Evolutionary conservation across 192 early-diverging fungal genomes (phyloP).

Genomic region (Phlyctochytrium planicorne): DNA sequence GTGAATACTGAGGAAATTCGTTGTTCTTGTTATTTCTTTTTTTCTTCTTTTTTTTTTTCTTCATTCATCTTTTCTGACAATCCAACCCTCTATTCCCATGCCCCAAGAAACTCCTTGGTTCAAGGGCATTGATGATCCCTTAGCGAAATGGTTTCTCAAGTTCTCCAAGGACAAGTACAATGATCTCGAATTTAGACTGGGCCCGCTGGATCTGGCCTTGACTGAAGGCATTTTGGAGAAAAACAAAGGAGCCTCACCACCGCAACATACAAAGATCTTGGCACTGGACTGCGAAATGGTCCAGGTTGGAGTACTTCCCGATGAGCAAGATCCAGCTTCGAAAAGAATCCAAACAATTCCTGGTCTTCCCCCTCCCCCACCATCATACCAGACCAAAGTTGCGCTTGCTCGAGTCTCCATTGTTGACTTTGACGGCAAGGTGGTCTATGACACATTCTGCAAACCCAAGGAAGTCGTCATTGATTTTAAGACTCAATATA

Average conservation of each 20-base stretch:
- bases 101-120: background rate
- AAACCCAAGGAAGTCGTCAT: constrained; percentile 73
- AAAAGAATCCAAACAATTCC: background rate
- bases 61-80: background rate
- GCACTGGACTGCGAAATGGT: constrained; percentile 34
- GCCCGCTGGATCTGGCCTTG: background rate
- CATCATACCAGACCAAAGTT: constrained; percentile 64
- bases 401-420: constrained; percentile 79
- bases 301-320: background rate
- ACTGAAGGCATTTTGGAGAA: background rate
- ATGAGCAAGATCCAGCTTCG: background rate
- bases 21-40: too few species aligned
- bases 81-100: background rate
- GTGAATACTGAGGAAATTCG: too few species aligned
- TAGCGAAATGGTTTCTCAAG: background rate
- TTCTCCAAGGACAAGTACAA: background rate
- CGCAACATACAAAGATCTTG: constrained; percentile 3
- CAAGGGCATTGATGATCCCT: background rate
- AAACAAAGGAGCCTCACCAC: background rate
- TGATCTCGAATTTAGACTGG: background rate
- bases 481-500: constrained; percentile 81
- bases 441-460: constrained; percentile 78
- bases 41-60: background rate
- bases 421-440: constrained; percentile 82
- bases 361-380: background rate